A percentile compares a stretch with the other conserved stretches of the same genome.
Conservation (phyloP, 768 basidiomycete genomes). For the Psilocybe subaeruginosa region DNA sequence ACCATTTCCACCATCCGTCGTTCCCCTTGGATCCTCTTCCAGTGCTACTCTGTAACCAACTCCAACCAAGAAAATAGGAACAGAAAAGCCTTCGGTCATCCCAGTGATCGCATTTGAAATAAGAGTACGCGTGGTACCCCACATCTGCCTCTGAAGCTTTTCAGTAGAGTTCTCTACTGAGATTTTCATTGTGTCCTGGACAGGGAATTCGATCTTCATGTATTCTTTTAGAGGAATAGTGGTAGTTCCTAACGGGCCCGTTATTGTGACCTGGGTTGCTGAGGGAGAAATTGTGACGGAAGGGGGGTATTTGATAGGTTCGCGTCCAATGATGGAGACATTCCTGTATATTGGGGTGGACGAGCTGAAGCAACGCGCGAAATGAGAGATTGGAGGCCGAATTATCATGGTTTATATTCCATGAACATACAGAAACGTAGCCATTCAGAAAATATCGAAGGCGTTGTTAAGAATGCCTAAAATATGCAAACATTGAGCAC, state of each 20-base stretch:
- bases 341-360: conserved; percentile 53
- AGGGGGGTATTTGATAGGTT: conserved; percentile 52
- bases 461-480: conserved; percentile 11
- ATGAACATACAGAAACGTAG: conserved; percentile 4
- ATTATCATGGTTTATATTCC: conserved; percentile 32
- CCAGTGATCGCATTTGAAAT: conserved; percentile 90
- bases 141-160: conserved; percentile 85
- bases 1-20: conserved; percentile 57
- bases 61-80: conserved; percentile 88
- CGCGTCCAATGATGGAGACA: conserved; percentile 69
- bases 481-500: conserved; percentile 19
- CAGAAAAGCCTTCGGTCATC: conserved; percentile 85
- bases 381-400: conserved; percentile 35
- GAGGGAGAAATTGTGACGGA: conserved; percentile 45
- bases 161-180: conserved; percentile 66
- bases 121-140: conserved; percentile 93
- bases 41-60: conserved; percentile 91
- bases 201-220: conserved; percentile 46
- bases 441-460: conserved; percentile 12
- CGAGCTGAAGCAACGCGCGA: conserved; percentile 38
- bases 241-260: conserved; percentile 50
- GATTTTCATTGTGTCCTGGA: conserved; percentile 42
- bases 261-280: conserved; percentile 41
- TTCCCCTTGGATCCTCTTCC: conserved; percentile 77
- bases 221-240: conserved; percentile 49